phyloP scores from a whole-genome alignment of 2,329 filamentous ascomycete genomes.

The Cercospora nicotianae region DNA sequence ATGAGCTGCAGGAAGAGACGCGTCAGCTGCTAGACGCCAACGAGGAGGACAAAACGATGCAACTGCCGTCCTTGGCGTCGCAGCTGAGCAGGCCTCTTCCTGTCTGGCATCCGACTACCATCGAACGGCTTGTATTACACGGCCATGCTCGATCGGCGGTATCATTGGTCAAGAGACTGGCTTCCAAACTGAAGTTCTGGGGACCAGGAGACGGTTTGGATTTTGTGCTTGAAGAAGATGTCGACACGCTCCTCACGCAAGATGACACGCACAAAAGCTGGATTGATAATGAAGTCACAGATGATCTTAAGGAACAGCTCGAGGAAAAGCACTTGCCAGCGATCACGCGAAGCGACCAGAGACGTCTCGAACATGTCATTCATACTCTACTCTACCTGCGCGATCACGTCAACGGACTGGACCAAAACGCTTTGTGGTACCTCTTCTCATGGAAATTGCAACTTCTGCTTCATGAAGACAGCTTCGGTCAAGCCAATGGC shows the following conservation, averaged over 20 bases:
- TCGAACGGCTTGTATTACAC: conserved; percentile 80
- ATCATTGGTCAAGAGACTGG: conserved; percentile 68
- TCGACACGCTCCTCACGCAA: conserved; percentile 11
- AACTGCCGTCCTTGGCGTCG: conserved; percentile 20
- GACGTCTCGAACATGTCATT: conserved; percentile 30
- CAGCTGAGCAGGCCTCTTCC: conserved; percentile 79
- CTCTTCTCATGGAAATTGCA: conserved; percentile 38
- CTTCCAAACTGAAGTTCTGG: conserved; percentile 78
- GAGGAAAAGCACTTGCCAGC: conserved; percentile 53
- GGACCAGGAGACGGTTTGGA: conserved; percentile 78
- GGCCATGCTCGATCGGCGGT: conserved; percentile 75
- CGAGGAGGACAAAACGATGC: neutral
- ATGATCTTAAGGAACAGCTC: conserved; percentile 34
- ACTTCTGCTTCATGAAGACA: conserved; percentile 18
- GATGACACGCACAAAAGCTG: conserved; percentile 40
- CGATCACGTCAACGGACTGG: conserved; percentile 32
- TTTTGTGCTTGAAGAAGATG: conserved; percentile 60
- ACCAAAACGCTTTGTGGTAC: conserved; percentile 34
- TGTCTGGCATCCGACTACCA: conserved; percentile 86
- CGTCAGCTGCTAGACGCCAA: conserved; percentile 19
- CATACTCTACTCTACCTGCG: conserved; percentile 31
- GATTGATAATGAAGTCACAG: conserved; percentile 26
- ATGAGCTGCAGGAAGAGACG: conserved; percentile 53
- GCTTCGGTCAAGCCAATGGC: conserved; percentile 8
- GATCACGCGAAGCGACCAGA: conserved; percentile 31